Percentiles rank a stretch among this genome's conserved stretches.
These are phyloP conservation scores for Paradendryphiella salina DNA, from an alignment of 2,329 filamentous ascomycete genomes.

Conservation along the genomic window DNA sequence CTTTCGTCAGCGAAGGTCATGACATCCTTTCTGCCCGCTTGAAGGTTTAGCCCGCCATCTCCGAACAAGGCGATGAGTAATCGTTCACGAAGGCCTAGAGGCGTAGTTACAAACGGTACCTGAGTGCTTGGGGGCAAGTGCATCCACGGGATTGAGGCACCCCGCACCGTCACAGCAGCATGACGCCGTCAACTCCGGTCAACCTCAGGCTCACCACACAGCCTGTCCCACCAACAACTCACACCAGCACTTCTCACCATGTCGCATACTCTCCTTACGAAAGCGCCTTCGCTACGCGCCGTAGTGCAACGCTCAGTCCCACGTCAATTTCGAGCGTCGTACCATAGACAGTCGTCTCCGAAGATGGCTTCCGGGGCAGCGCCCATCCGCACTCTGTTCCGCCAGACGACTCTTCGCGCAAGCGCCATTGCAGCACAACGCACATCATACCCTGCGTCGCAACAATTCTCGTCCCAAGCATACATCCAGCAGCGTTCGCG, in stretches of 20 bases:
- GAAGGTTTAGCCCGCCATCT: too few species aligned
- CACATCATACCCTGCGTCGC: constrained; percentile 25
- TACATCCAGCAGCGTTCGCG: constrained; percentile 22
- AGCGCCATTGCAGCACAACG: constrained; percentile 29
- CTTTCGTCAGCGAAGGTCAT: too few species aligned
- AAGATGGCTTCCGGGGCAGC: constrained; percentile 32
- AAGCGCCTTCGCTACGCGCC: constrained; percentile 15
- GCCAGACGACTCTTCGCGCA: constrained; percentile 33
- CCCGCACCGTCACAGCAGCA: neutral
- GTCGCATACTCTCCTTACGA: constrained; percentile 22
- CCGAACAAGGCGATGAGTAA: too few species aligned
- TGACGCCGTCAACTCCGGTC: constrained; percentile 14
- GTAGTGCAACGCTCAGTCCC: constrained; percentile 13
- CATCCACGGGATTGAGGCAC: neutral
- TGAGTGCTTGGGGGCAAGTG: too few species aligned
- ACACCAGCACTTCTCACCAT: constrained; percentile 13
- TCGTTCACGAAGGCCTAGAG: too few species aligned
- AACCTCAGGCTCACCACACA: constrained; percentile 22
- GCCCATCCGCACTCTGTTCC: constrained; percentile 37
- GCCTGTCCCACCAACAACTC: constrained; percentile 10
- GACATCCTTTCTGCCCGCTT: too few species aligned
- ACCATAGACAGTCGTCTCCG: constrained; percentile 22
- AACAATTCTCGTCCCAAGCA: constrained; percentile 23
- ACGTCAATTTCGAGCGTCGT: constrained; percentile 12
- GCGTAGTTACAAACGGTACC: too few species aligned